These are phyloP conservation scores for Elymus sibiricus DNA, from an alignment of 176 grass and related monocot genomes.

Conservation along the genomic window DNA sequence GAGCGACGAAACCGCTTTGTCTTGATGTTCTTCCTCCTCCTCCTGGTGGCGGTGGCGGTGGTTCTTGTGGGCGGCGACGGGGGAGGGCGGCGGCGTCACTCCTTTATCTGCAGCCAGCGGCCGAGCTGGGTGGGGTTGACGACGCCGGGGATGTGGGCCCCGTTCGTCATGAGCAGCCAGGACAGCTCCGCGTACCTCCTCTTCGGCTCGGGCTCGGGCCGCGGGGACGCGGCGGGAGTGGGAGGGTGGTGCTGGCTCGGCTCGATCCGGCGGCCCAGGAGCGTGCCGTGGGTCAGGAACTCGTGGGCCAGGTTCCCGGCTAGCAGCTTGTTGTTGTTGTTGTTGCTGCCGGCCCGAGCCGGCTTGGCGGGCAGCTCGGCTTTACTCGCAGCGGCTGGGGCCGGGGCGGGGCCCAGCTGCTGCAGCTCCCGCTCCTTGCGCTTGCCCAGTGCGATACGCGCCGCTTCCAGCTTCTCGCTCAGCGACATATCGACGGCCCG, in stretches of 20 bases:
- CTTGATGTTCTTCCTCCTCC: neutral
- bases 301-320: conserved; percentile 85
- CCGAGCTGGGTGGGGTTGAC: conserved; percentile 89
- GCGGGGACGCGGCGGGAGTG: neutral
- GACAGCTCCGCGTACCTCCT: conserved; percentile 50
- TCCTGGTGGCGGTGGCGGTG: neutral
- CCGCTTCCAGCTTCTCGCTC: conserved; percentile 48
- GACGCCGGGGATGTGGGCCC: conserved; percentile 66
- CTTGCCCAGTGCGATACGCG: conserved; percentile 57
- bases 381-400: too few relatives aligned
- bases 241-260: neutral
- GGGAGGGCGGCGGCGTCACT: neutral
- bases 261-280: conserved; percentile 51
- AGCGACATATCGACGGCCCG: conserved; percentile 54
- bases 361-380: conserved; percentile 21
- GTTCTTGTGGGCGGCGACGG: neutral
- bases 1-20: neutral
- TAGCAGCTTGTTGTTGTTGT: conserved; percentile 41
- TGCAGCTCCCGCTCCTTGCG: conserved; percentile 54
- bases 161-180: conserved; percentile 43
- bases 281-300: conserved; percentile 62
- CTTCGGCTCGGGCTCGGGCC: conserved; percentile 26
- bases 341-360: conserved; percentile 8
- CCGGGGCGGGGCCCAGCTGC: neutral
- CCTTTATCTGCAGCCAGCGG: conserved; percentile 68